Percentiles rank a stretch among this genome's conserved stretches.
These are phyloP conservation scores for Platismatia glauca DNA, from an alignment of 495 filamentous ascomycete species.

Conservation along the genomic window DNA sequence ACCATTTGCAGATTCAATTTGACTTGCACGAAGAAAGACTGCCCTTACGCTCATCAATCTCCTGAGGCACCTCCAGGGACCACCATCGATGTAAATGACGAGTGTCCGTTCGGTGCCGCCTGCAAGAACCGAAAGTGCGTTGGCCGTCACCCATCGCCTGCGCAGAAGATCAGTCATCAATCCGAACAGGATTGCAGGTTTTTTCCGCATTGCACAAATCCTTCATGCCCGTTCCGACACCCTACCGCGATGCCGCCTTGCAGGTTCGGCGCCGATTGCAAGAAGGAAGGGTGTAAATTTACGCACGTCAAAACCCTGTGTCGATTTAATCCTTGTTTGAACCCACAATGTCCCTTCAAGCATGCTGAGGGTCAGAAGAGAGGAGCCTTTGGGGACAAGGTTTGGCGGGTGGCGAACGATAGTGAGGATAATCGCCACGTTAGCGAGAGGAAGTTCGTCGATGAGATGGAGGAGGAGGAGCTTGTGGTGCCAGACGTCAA, in stretches of 20 bases:
- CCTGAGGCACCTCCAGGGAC: constrained; percentile 77
- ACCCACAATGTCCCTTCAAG: constrained; percentile 74
- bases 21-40: constrained; percentile 77
- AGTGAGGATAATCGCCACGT: constrained; percentile 52
- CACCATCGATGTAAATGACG: constrained; percentile 69
- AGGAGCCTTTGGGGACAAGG: constrained; percentile 73
- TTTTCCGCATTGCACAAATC: constrained; percentile 87
- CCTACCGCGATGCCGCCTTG: constrained; percentile 64
- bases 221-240: constrained; percentile 79
- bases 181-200: constrained; percentile 85
- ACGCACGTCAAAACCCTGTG: constrained; percentile 74
- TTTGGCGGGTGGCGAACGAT: constrained; percentile 60
- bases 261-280: constrained; percentile 88
- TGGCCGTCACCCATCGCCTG: constrained; percentile 85
- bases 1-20: constrained; percentile 73
- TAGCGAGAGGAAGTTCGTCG: constrained; percentile 87
- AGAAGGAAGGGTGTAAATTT: constrained; percentile 76
- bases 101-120: constrained; percentile 75
- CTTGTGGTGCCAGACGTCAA: constrained; percentile 59
- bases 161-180: constrained; percentile 64
- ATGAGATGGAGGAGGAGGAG: constrained; percentile 57
- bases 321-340: constrained; percentile 86
- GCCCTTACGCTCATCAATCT: constrained; percentile 88
- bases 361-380: constrained; percentile 82
- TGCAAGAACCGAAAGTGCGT: constrained; percentile 96